Conservation (phyloP, 2,329 filamentous ascomycete genomes). For the Ilyonectria robusta region DNA sequence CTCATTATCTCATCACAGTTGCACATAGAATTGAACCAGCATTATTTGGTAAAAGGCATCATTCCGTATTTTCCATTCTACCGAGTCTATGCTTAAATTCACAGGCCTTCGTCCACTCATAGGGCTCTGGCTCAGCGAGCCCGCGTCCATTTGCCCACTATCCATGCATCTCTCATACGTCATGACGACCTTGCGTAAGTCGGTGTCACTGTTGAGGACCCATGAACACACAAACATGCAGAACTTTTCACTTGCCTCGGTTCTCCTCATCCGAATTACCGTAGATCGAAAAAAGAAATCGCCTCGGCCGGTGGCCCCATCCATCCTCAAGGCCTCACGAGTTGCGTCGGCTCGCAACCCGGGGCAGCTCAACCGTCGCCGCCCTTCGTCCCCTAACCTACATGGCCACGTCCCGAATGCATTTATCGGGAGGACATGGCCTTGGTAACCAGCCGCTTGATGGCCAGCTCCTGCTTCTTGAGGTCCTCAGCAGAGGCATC, state of each 20-base stretch:
- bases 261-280: slow-evolving; percentile 51
- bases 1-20: too few species aligned
- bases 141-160: slow-evolving; percentile 39
- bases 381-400: slow-evolving; percentile 37
- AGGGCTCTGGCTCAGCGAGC: slow-evolving; percentile 43
- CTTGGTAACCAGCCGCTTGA: slow-evolving; percentile 99
- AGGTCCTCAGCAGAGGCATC: slow-evolving; percentile 93
- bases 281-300: slow-evolving; percentile 50
- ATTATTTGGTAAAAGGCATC: slow-evolving; percentile 44
- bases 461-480: slow-evolving; percentile 99
- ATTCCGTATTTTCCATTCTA: slow-evolving; percentile 55
- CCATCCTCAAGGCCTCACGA: slow-evolving; percentile 35
- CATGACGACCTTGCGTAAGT: slow-evolving; percentile 43
- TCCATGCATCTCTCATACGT: slow-evolving; percentile 48
- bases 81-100: slow-evolving; percentile 55
- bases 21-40: background rate
- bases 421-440: slow-evolving; percentile 92
- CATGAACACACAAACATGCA: slow-evolving; percentile 51
- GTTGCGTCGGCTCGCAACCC: slow-evolving; percentile 36
- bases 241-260: slow-evolving; percentile 55
- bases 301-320: slow-evolving; percentile 34
- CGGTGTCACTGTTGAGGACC: slow-evolving; percentile 43
- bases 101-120: slow-evolving; percentile 46
- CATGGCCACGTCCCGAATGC: slow-evolving; percentile 29
- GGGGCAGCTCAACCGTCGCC: slow-evolving; percentile 36